Percentiles rank a stretch among this genome's conserved stretches.
phyloP scores from a whole-genome alignment of 169 alveolate species.

The Babesia bigemina region DNA sequence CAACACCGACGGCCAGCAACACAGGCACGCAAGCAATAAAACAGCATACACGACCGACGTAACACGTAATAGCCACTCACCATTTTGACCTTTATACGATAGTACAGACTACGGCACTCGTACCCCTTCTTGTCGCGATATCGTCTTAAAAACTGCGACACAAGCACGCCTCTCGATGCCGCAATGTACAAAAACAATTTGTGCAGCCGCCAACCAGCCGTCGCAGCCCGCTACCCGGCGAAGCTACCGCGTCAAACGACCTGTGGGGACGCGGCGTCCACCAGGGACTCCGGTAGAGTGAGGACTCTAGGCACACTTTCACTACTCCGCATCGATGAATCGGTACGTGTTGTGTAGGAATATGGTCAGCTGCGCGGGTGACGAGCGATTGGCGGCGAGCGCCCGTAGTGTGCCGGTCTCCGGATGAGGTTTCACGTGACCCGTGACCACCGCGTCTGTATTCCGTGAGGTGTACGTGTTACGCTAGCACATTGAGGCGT shows the following conservation, averaged over 20 bases:
- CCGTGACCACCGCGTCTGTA: no score
- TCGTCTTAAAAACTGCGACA: background rate
- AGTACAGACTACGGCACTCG: background rate
- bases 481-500: no score
- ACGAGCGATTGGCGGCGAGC: no score
- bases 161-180: background rate
- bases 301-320: background rate
- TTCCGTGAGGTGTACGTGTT: no score
- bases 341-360: no score
- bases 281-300: background rate
- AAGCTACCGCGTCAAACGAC: background rate
- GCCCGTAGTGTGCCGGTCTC: no score
- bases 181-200: background rate
- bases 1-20: background rate
- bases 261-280: slow-evolving; percentile 28
- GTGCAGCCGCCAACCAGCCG: background rate
- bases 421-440: no score
- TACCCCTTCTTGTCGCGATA: background rate
- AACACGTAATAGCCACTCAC: background rate
- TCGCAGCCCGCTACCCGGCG: background rate
- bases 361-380: no score
- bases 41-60: background rate
- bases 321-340: no score
- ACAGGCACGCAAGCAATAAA: background rate
- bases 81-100: background rate